A percentile compares a stretch with the other conserved stretches of the same genome.
Conservation (phyloP, 495 filamentous ascomycete genomes). For the Gamarada debralockiae region DNA sequence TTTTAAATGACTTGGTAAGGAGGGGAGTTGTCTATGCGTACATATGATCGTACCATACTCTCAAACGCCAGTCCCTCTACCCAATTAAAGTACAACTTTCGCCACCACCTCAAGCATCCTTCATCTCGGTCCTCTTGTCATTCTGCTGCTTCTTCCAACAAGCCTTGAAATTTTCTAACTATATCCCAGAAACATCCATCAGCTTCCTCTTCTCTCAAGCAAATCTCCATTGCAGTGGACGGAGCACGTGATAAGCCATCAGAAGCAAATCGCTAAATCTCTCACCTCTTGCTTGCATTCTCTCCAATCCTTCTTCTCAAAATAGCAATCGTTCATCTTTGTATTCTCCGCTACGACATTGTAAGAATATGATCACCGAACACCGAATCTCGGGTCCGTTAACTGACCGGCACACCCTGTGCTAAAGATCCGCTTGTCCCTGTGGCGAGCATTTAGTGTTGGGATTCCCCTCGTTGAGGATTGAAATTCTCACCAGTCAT, state of each 20-base stretch:
- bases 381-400: background rate
- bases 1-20: background rate
- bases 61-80: background rate
- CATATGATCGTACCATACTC: background rate
- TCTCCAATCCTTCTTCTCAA: constrained; percentile 94
- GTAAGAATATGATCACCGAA: background rate
- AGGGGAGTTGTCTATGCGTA: background rate
- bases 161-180: constrained; percentile 91
- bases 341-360: constrained; percentile 69
- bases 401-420: constrained; percentile 83
- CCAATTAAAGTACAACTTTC: background rate
- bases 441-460: constrained; percentile 30
- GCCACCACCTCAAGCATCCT: constrained; percentile 47
- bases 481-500: constrained; percentile 73
- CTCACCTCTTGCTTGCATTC: constrained; percentile 84
- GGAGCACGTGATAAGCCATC: constrained; percentile 18
- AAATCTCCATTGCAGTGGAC: too few relatives aligned
- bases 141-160: constrained; percentile 96
- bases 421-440: constrained; percentile 96
- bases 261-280: constrained; percentile 21
- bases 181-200: constrained; percentile 2
- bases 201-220: background rate
- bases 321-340: constrained; percentile 93
- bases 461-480: constrained; percentile 6
- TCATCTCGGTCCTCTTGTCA: constrained; percentile 72